Evolutionary conservation across 129 eudicot genomes (phyloP).

Genomic region (Saussurea involucrata): DNA sequence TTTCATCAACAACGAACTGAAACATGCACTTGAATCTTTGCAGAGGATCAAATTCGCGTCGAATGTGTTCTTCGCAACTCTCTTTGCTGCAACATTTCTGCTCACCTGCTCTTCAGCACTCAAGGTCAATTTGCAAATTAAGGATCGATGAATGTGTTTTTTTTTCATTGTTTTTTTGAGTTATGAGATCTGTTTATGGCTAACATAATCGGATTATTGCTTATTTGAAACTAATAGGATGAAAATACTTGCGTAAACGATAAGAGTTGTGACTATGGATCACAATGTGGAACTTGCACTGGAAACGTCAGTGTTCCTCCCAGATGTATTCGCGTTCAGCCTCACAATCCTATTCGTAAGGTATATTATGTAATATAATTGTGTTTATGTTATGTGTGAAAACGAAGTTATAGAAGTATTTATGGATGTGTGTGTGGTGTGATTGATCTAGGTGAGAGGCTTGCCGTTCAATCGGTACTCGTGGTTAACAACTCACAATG

Average conservation of each 20-base stretch:
- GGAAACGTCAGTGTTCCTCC: slow-evolving; percentile 54
- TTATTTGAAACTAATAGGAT: slow-evolving; percentile 28
- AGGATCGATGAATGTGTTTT: background rate
- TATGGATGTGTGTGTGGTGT: slow-evolving; percentile 1
- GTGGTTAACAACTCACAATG: slow-evolving; percentile 86
- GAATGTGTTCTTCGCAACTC: slow-evolving; percentile 21
- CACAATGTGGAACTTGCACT: slow-evolving; percentile 77
- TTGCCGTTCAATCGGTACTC: slow-evolving; percentile 80
- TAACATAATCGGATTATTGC: background rate
- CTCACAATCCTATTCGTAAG: slow-evolving; percentile 60
- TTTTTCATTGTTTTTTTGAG: background rate
- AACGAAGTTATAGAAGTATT: background rate
- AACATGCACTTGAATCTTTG: slow-evolving; percentile 4
- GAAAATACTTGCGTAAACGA: slow-evolving; percentile 44
- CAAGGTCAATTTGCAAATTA: slow-evolving; percentile 27
- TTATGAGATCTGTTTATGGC: slow-evolving; percentile 3
- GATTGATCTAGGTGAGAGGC: slow-evolving; percentile 51
- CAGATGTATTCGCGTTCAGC: slow-evolving; percentile 72
- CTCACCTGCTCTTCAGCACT: slow-evolving; percentile 32
- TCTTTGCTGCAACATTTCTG: slow-evolving; percentile 26
- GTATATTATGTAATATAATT: slow-evolving; percentile 15
- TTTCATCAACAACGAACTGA: slow-evolving; percentile 20
- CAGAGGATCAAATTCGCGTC: slow-evolving; percentile 26
- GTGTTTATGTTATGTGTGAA: background rate
- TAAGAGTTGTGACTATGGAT: slow-evolving; percentile 56